Evolutionary conservation across 2,329 filamentous ascomycete genomes (phyloP).

Genomic region (Graphilbum fragrans): DNA sequence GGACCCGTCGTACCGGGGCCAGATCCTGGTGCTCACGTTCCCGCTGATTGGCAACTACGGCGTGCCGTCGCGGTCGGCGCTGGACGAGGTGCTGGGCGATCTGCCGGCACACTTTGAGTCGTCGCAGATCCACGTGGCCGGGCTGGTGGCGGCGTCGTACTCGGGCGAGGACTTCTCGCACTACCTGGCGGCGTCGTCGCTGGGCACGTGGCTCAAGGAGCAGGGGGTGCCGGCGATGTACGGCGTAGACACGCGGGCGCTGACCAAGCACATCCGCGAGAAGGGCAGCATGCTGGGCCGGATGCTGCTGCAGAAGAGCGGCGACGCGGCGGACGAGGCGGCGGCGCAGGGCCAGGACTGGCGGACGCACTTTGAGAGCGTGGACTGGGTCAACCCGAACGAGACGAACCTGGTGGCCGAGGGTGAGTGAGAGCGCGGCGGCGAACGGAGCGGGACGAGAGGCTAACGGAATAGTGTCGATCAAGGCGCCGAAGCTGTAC

Average conservation of each 20-base stretch:
- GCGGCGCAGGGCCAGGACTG: conserved; percentile 18
- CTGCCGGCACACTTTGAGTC: conserved; percentile 91
- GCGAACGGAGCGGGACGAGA: too few species aligned
- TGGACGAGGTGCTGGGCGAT: conserved; percentile 74
- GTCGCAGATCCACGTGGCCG: conserved; percentile 83
- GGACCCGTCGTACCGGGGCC: conserved; percentile 77
- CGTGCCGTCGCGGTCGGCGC: conserved; percentile 74
- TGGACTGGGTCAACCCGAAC: conserved; percentile 90
- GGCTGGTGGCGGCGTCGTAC: conserved; percentile 83
- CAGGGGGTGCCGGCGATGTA: conserved; percentile 89
- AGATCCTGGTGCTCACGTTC: conserved; percentile 95
- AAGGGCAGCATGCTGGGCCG: conserved; percentile 94
- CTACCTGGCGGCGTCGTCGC: conserved; percentile 77
- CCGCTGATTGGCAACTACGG: conserved; percentile 96
- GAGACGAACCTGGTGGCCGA: conserved; percentile 84
- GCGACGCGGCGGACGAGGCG: conserved; percentile 17
- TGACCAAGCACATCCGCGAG: conserved; percentile 89
- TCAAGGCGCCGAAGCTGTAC: conserved; percentile 76
- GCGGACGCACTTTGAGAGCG: conserved; percentile 56
- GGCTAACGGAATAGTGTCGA: conserved; percentile 54
- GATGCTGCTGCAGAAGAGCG: conserved; percentile 61
- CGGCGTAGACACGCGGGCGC: conserved; percentile 81
- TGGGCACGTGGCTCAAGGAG: conserved; percentile 93
- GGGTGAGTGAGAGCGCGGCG: conserved; percentile 48
- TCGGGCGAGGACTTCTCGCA: conserved; percentile 93